Base-by-base conservation (phyloP, 352 stramenopile species). In the Globisporangium ultimum region DNA sequence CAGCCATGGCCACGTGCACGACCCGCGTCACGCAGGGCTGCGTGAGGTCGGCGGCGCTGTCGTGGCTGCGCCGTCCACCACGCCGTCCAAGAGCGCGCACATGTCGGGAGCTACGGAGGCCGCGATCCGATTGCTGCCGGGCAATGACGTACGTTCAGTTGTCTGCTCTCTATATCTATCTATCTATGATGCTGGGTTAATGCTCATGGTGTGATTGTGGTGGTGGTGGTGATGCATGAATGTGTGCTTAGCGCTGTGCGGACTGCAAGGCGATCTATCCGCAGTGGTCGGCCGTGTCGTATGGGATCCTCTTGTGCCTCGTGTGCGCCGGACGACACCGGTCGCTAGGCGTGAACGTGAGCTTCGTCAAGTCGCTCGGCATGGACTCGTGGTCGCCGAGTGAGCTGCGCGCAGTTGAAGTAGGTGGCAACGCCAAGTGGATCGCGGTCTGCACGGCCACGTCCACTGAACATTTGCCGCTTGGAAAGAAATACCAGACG, bases 391-490 rank as follows among this genome's bases (percentile, higher is more conserved):
- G 86, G 84, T 76, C 78, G 10, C 18, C 53, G 9, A 68, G 21
- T 5, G 81, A 95, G 53, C 66, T 77, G 12, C 71, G 75, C 18
- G 61, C 67, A 15, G 65, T 95, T n/a, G 78, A 92, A 63, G 58
- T 68, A n/a, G 84, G 83, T 17, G 83, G 85, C 22, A 95, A 93
- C 48, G 85, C 76, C 52, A 95, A 95, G 64, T 95, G 85, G 85
- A 50, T 70, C 20, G 81, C 81, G 6, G 80, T 95, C 14, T 95
- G 85, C 60, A 50, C 68, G 11, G 85, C 70, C 15, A 79, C 73
- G 2, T 60, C 67, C 7, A 70, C 81, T 1, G 57, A 54, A 24
- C 71, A 91, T 42, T 60, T 88, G 24, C 14, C 68, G 0, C 61
- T 86, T 17, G 58, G 65, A 45, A 58, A 87, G 34, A 92, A 91